Percentiles rank a stretch among this genome's conserved stretches.
Conservation (phyloP, 2,329 filamentous ascomycete genomes). For the Colletotrichum somersetense region DNA sequence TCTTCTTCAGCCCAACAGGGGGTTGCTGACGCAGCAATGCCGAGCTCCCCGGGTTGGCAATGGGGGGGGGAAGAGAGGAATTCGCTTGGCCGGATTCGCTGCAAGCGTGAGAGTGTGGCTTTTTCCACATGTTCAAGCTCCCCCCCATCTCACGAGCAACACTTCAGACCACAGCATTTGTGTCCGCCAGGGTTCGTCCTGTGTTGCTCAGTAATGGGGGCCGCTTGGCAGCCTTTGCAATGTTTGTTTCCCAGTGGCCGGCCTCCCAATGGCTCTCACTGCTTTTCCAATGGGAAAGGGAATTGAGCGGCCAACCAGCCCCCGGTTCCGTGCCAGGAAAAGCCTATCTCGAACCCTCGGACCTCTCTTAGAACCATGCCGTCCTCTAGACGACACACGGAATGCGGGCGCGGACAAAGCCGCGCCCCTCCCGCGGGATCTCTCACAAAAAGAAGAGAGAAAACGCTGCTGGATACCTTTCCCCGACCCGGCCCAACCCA, state of each 20-base stretch:
- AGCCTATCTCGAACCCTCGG: not conserved
- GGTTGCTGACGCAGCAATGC: constrained; percentile 37
- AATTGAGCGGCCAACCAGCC: too few relatives aligned
- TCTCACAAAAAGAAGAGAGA: too few relatives aligned
- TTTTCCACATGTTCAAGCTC: not conserved
- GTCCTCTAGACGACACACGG: not conserved
- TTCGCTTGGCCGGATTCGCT: constrained; percentile 11
- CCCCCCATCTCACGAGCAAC: not conserved
- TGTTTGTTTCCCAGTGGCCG: too few relatives aligned
- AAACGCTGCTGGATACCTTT: too few relatives aligned
- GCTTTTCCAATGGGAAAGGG: too few relatives aligned
- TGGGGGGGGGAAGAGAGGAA: too few relatives aligned
- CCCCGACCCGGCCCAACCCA: constrained; percentile 6
- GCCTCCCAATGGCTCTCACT: not conserved
- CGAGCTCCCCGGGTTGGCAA: constrained; percentile 32
- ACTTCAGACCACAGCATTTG: not conserved
- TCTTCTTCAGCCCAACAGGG: constrained; percentile 36
- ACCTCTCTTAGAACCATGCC: not conserved
- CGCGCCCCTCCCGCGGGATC: too few relatives aligned
- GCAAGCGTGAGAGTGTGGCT: constrained; percentile 7
- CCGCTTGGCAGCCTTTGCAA: too few relatives aligned
- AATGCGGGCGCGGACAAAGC: constrained; percentile 2
- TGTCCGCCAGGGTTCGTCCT: constrained; percentile 26
- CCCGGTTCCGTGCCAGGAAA: not conserved
- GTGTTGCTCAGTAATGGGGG: constrained; percentile 29